phyloP scores from a whole-genome alignment of 202 grass and related monocot genomes.

The Setaria viridis region DNA sequence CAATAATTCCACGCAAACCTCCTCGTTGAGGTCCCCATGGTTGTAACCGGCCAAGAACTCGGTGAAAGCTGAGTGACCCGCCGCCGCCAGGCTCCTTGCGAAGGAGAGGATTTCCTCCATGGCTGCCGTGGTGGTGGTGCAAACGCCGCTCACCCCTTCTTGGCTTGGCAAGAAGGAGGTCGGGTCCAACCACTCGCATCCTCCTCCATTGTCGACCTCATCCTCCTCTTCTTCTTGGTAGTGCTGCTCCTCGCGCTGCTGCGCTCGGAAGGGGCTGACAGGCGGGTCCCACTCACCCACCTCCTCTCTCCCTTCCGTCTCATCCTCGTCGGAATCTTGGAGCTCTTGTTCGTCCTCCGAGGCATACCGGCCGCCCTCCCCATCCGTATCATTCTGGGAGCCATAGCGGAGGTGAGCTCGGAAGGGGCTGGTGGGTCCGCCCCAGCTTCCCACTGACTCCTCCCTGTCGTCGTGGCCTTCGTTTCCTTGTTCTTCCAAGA shows the following conservation, averaged over 20 bases:
- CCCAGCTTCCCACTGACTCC: background rate
- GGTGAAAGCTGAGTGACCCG: background rate
- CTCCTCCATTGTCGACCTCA: slow-evolving; percentile 7
- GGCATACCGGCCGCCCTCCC: background rate
- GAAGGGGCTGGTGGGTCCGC: background rate
- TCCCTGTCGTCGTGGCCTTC: background rate
- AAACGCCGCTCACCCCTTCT: slow-evolving; percentile 3
- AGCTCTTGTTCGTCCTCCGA: slow-evolving; percentile 3
- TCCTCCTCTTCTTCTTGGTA: slow-evolving; percentile 2
- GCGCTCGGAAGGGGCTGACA: slow-evolving; percentile 3
- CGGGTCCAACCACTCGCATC: slow-evolving; percentile 38
- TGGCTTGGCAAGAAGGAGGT: slow-evolving; percentile 34
- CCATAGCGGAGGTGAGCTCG: background rate
- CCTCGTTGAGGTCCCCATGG: slow-evolving; percentile 38
- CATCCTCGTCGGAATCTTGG: background rate
- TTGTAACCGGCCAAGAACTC: slow-evolving; percentile 28
- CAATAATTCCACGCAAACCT: slow-evolving; percentile 57
- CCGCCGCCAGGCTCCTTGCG: background rate
- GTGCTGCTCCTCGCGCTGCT: slow-evolving; percentile 2
- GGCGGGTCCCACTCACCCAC: slow-evolving; percentile 29
- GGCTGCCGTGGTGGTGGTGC: slow-evolving; percentile 20
- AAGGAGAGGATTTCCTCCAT: slow-evolving; percentile 61
- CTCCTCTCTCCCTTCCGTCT: background rate
- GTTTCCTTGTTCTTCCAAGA: background rate
- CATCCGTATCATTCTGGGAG: background rate